Base-by-base conservation (phyloP, 257 asterid genomes). In the Cruciata laevipes region DNA sequence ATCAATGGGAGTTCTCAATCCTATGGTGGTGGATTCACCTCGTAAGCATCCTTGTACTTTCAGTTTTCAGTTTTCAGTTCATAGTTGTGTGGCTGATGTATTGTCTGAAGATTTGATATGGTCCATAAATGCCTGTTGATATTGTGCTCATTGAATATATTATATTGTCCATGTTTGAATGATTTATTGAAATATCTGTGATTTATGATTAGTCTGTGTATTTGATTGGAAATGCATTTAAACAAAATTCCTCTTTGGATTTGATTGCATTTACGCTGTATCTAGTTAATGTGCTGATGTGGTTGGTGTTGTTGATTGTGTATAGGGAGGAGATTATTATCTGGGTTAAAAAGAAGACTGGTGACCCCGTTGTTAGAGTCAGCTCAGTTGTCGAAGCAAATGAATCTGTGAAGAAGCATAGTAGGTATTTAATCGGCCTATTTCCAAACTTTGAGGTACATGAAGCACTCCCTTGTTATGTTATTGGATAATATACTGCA, bases 341-440 rank as follows among this genome's bases (percentile, higher is more conserved):
- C 65, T 94, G 99, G 99, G 85, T 83, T 18, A 85, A 92, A 82
- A 90, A 90, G 88, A 94, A 87, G 84, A 90, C 96, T 3, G 95
- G 96, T 66, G 69, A 69, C 17, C 99, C 99, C 67, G 85, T 88
- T 53, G 70, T 87, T 65, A 82, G 83, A 77, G 73, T 88, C 61
- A 79, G 75, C 69, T 75, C 93, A 4, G 79, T 82, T 27, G 55
- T 77, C 17, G 97, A 87, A 77, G 96, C 95, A 64, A 78, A 70
- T 73, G 89, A 87, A 61, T 82, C 85, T 77, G 64, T 83, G 78
- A 85, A 84, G 84, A 87, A 88, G 78, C 85, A 90, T 30, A 42
- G 82, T n/a, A 69, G 64, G 31, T 94, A 82, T 81, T 89, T 87
- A 42, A 85, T 90, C 67, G 99, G 95, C 68, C 72, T 87, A 17